phyloP scores from a whole-genome alignment of 2,329 filamentous ascomycete genomes.

The Pseudopyricularia cyperi region DNA sequence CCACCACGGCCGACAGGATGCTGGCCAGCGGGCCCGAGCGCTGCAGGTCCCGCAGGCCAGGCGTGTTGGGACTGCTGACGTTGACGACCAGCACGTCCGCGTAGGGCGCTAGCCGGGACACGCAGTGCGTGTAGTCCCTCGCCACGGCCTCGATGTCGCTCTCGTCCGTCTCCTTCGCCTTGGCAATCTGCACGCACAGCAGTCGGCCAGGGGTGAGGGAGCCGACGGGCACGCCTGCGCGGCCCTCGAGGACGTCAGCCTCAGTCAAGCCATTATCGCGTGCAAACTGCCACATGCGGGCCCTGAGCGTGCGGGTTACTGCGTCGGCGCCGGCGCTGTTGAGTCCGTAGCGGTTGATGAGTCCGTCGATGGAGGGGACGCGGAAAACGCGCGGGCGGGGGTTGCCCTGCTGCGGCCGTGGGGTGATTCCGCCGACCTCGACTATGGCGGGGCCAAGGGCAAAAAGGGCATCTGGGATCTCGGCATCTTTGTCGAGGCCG shows the following conservation, averaged over 20 bases:
- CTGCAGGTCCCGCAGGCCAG: constrained; percentile 78
- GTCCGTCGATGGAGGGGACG: constrained; percentile 65
- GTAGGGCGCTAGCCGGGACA: constrained; percentile 69
- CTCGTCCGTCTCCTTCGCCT: constrained; percentile 89
- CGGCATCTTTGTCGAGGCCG: constrained; percentile 87
- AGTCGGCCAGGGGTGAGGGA: constrained; percentile 63
- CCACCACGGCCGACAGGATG: constrained; percentile 71
- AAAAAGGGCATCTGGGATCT: constrained; percentile 75
- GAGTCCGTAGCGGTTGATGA: constrained; percentile 93
- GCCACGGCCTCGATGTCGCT: constrained; percentile 70
- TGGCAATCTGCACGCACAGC: constrained; percentile 84
- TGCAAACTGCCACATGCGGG: constrained; percentile 68
- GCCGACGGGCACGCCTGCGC: constrained; percentile 62
- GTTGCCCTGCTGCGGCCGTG: constrained; percentile 79
- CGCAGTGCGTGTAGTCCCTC: constrained; percentile 79
- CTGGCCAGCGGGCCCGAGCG: constrained; percentile 69
- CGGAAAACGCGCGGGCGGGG: constrained; percentile 80
- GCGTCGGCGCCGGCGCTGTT: constrained; percentile 84
- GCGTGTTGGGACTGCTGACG: constrained; percentile 92
- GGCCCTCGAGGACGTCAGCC: constrained; percentile 62
- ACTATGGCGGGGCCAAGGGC: constrained; percentile 76
- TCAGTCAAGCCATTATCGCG: constrained; percentile 58
- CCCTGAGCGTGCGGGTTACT: constrained; percentile 66
- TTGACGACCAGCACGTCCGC: constrained; percentile 97
- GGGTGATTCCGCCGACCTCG: constrained; percentile 84